phyloP scores from a whole-genome alignment of 345 rosid species.

The Microthlaspi erraticum region DNA sequence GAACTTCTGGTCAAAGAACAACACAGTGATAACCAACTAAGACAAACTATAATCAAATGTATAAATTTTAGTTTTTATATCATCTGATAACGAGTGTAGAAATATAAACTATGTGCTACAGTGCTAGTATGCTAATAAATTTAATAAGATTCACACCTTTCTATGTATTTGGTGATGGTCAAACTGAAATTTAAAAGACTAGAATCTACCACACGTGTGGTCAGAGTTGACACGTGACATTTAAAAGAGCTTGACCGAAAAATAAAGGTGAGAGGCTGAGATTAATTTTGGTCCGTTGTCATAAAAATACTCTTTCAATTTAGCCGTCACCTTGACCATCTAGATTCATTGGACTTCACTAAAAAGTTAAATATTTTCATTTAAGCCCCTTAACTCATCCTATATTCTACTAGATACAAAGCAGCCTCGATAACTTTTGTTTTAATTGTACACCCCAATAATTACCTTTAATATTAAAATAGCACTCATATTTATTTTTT shows the following conservation, averaged over 20 bases:
- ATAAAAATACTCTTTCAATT: constrained; percentile 30
- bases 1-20: constrained; percentile 16
- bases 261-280: constrained; percentile 31
- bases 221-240: constrained; percentile 38
- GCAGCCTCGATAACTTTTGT: constrained; percentile 5
- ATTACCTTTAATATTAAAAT: background rate
- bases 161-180: constrained; percentile 23
- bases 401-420: background rate
- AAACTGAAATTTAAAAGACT: constrained; percentile 18
- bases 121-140: background rate
- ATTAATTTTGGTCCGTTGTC: constrained; percentile 27
- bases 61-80: background rate
- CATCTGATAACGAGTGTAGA: background rate
- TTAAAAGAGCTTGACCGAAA: constrained; percentile 27
- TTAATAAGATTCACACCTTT: constrained; percentile 15
- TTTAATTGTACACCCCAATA: background rate
- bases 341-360: constrained; percentile 44
- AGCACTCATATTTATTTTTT: background rate
- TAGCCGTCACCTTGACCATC: constrained; percentile 49
- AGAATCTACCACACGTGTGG: constrained; percentile 37
- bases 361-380: background rate
- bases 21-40: background rate
- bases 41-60: background rate
- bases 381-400: constrained; percentile 20
- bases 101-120: background rate